These are phyloP conservation scores for Suhomyces panamericanus DNA, from an alignment of 1,139 yeast genomes.

Conservation along the genomic window DNA sequence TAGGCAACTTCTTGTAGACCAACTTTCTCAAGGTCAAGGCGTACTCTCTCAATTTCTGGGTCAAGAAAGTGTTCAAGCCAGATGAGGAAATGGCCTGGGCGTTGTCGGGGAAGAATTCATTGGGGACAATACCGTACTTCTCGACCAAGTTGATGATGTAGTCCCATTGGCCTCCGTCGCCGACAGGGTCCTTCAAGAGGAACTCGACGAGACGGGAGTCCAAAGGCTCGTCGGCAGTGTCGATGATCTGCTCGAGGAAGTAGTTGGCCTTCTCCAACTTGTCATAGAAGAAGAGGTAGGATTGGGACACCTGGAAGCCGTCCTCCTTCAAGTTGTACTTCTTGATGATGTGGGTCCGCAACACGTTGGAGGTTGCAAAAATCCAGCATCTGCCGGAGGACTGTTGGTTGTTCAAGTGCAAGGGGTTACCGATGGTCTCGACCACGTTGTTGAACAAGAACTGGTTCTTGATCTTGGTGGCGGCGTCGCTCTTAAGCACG, in stretches of 20 bases:
- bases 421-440: slow-evolving; percentile 65
- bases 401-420: slow-evolving; percentile 63
- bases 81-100: slow-evolving; percentile 61
- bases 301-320: slow-evolving; percentile 68
- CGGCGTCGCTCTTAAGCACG: slow-evolving; percentile 35
- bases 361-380: slow-evolving; percentile 75
- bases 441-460: slow-evolving; percentile 62
- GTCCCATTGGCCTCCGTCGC: slow-evolving; percentile 87
- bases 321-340: slow-evolving; percentile 62
- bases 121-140: slow-evolving; percentile 79
- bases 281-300: slow-evolving; percentile 70
- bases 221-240: slow-evolving; percentile 61
- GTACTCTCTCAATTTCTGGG: slow-evolving; percentile 70
- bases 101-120: slow-evolving; percentile 68
- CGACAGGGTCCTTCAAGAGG: slow-evolving; percentile 60
- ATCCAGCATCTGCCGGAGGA: slow-evolving; percentile 85
- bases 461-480: slow-evolving; percentile 32
- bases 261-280: slow-evolving; percentile 74
- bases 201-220: slow-evolving; percentile 69
- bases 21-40: slow-evolving; percentile 64
- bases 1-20: slow-evolving; percentile 28
- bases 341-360: slow-evolving; percentile 62
- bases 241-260: slow-evolving; percentile 72
- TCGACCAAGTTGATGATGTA: slow-evolving; percentile 73
- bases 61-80: slow-evolving; percentile 59